Evolutionary conservation across 1,284 basidiomycete genomes (phyloP), one percentile per base, ranked within the genome.

Genomic region (Tetrapyrgos nigripes): DNA sequence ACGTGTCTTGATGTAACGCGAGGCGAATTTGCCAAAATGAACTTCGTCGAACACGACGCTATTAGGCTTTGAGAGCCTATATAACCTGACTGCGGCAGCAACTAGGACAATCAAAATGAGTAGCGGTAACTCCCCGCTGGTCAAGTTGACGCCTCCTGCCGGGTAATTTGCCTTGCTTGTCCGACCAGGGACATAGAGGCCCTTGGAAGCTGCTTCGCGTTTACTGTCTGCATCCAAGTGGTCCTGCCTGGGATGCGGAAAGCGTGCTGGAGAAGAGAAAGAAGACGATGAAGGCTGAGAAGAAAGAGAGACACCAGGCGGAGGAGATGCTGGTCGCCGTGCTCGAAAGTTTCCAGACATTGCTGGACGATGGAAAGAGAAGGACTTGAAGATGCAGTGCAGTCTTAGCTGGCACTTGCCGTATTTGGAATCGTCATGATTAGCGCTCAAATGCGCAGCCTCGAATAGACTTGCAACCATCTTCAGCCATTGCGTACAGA

Each of bases 41-140:
- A 97, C 96, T 74, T 98, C 96, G 70, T 98, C 96, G 72, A 98
- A 98, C 93, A 97, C 95, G 35, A 97, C 93, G 68, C 92, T 94
- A 60, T 87, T 83, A 0, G 96, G 95, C 69, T 87, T 83, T 33
- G 89, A 91, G 51, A 97, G 78, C 57, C 89, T 84, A 76, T 89
- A 96, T 53, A 95, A 73, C 52, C 96, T 83, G 11, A 97, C 92
- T 33, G 80, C 83, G 10, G 79, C 73, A 0, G 92, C 94, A 50
- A 97, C 69, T 21, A 92, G 57, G 33, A 88, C 76, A 57, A 96
- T 70, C 33, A 84, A 65, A 21, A 83, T 73, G 17, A 95, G 77
- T 47, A 93, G 73, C 70, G 88, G 92, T 85, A 85, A 89, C 68
- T 95, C 93, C 33, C 84, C 89, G 1, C 78, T 68, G 3, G 87